phyloP scores from a whole-genome alignment of 371 early-diverging fungal genomes.

The Saksenaea vasiformis region DNA sequence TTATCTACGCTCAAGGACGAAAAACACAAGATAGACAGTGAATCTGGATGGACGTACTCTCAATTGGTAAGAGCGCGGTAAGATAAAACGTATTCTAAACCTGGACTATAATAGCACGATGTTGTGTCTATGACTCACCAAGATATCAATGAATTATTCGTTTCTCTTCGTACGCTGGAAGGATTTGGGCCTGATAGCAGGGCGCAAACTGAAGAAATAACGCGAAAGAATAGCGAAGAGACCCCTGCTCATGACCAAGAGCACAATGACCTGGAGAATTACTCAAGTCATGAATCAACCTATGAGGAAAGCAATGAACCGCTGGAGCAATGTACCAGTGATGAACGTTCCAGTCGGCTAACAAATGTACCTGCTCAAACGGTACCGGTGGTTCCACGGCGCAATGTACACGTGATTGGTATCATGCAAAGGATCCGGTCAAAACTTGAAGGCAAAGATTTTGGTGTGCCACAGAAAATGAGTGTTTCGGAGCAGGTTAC shows the following conservation, averaged over 20 bases:
- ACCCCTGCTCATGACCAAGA: not conserved
- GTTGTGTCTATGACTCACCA: constrained; percentile 9
- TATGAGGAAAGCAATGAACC: not conserved
- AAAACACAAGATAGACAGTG: constrained; percentile 16
- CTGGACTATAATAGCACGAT: constrained; percentile 5
- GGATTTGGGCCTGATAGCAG: constrained; percentile 43
- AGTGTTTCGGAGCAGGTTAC: constrained; percentile 62
- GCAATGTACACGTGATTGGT: constrained; percentile 61
- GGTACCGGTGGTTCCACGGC: constrained; percentile 24
- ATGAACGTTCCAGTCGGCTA: not conserved
- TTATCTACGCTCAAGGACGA: not conserved
- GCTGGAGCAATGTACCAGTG: not conserved
- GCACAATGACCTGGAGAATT: constrained; percentile 11
- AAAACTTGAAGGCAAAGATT: constrained; percentile 76
- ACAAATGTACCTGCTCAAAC: not conserved
- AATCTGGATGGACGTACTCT: constrained; percentile 24
- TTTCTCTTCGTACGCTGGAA: constrained; percentile 35
- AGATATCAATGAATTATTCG: constrained; percentile 23
- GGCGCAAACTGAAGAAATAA: not conserved
- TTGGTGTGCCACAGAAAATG: constrained; percentile 50
- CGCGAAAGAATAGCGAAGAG: not conserved
- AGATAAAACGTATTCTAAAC: not conserved
- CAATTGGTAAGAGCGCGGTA: constrained; percentile 21
- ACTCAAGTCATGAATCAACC: not conserved
- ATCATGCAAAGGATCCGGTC: constrained; percentile 63